Base-by-base conservation (phyloP, 31 red algal species). In the Odonthalia washingtoniensis region DNA sequence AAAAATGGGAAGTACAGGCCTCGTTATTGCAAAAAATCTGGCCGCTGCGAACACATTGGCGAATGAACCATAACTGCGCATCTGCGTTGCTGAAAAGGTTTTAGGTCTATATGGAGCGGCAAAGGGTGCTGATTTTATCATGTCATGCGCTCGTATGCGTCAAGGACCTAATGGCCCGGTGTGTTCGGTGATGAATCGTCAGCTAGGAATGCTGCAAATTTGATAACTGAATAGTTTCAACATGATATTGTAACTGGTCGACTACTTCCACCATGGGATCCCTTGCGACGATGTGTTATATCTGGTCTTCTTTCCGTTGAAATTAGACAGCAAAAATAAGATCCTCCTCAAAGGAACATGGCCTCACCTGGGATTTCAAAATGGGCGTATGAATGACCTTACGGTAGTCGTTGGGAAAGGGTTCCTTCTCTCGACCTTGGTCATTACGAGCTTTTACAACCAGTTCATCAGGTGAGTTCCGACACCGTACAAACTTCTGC, bases 401-500 rank as follows among this genome's bases (percentile, higher is more conserved):
- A 90, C 40, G 93, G 93, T 40, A 87, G 93, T 65, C 83, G 87
- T 18, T 95, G 93, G 93, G 88, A 83, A 40, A 42, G 93, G 3
- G 88, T 95, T 57, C 93, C 93, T 0, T 95, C 93, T 36, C 78
- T 95, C 46, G 93, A 95, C 80, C 66, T 95, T 32, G 88, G 91
- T 41, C 65, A 87, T 33, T 95, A 88, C 75, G 93, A 95, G 65
- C 93, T 91, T n/a, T 65, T 95, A 30, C 90, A 62, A 5, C 31
- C 90, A 0, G 90, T 93, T 49, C 26, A 64, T 44, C 82, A 73
- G 18, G 3, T 44, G 18, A 27, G 37, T 65, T 32, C 33, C 2
- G 88, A 83, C 21, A 17, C 76, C 32, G 77, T 77, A 32, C 75
- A 26, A 32, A 67, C 41, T 18, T 61, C 44, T 16, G 45, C 41